phyloP scores from a whole-genome alignment of 805 yeast genomes.

The Cyberlindnera mrakii region DNA sequence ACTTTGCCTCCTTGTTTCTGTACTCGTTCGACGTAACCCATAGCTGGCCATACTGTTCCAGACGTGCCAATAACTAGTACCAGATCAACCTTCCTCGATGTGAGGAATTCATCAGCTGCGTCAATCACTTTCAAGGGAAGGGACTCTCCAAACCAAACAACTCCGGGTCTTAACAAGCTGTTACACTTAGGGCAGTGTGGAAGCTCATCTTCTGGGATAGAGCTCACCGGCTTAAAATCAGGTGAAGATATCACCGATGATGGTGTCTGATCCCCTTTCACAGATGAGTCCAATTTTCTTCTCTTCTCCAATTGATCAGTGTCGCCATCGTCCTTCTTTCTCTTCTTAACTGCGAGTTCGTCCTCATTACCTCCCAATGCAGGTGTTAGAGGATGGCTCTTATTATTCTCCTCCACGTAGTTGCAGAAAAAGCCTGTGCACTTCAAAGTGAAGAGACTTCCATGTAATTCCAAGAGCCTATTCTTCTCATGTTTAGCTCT shows the following conservation, averaged over 20 bases:
- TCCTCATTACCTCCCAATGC: slow-evolving; percentile 38
- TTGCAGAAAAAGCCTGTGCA: slow-evolving; percentile 77
- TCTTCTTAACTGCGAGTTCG: slow-evolving; percentile 25
- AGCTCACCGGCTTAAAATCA: slow-evolving; percentile 41
- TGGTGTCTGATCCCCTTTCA: slow-evolving; percentile 3
- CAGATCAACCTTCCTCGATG: slow-evolving; percentile 52
- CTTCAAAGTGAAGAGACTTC: slow-evolving; percentile 62
- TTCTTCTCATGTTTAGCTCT: slow-evolving; percentile 56
- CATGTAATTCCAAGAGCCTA: slow-evolving; percentile 68
- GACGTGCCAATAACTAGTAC: slow-evolving; percentile 82
- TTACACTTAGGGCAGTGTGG: slow-evolving; percentile 77
- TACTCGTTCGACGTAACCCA: slow-evolving; percentile 80
- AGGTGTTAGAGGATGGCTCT: slow-evolving; percentile 52
- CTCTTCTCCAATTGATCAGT: slow-evolving; percentile 8
- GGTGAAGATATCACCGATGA: slow-evolving; percentile 30
- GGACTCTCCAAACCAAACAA: slow-evolving; percentile 94
- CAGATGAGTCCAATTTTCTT: slow-evolving; percentile 9
- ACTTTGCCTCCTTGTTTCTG: slow-evolving; percentile 68
- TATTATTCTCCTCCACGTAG: slow-evolving; percentile 47
- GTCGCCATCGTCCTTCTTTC: slow-evolving; percentile 4
- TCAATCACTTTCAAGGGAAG: slow-evolving; percentile 60
- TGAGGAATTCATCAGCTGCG: slow-evolving; percentile 63
- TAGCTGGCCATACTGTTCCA: slow-evolving; percentile 86
- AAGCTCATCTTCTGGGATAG: slow-evolving; percentile 43
- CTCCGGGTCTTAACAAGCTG: slow-evolving; percentile 77